phyloP scores from a whole-genome alignment of 2,329 filamentous ascomycete species.

The Calonectria crousiana region DNA sequence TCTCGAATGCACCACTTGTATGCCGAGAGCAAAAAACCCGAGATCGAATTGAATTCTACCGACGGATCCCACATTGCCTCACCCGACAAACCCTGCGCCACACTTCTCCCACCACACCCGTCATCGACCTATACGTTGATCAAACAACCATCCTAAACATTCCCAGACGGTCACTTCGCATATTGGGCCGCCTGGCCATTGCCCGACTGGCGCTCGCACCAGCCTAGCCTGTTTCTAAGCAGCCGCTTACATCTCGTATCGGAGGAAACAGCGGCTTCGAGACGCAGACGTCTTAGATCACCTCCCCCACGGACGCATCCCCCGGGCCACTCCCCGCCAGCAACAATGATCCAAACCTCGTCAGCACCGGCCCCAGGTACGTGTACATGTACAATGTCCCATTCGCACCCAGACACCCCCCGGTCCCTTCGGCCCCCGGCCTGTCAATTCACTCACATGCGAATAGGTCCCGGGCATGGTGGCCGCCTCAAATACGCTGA shows the following conservation, averaged over 20 bases:
- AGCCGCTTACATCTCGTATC: constrained; percentile 31
- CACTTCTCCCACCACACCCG: constrained; percentile 2
- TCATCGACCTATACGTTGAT: constrained; percentile 10
- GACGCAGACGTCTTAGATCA: constrained; percentile 19
- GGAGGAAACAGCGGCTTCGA: constrained; percentile 28
- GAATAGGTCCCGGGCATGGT: constrained; percentile 50
- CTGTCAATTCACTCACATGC: constrained; percentile 27
- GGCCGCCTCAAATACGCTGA: constrained; percentile 75
- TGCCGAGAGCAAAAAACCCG: constrained; percentile 2
- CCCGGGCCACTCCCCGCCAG: constrained; percentile 34
- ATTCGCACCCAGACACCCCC: constrained; percentile 11
- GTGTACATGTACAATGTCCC: constrained; percentile 27
- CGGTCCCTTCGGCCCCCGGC: constrained; percentile 8
- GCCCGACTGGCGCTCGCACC: constrained; percentile 15
- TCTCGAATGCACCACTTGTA: background rate
- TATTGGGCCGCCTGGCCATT: constrained; percentile 21
- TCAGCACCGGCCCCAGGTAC: constrained; percentile 39
- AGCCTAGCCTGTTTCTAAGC: constrained; percentile 18
- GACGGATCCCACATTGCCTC: constrained; percentile 3
- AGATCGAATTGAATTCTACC: constrained; percentile 10
- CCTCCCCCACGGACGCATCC: constrained; percentile 28
- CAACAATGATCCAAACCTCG: constrained; percentile 44
- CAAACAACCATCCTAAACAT: constrained; percentile 2
- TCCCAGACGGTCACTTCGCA: constrained; percentile 14
- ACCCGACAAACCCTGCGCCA: background rate